phyloP scores from a whole-genome alignment of 371 early-diverging fungal species.

The Mortierella sp. region DNA sequence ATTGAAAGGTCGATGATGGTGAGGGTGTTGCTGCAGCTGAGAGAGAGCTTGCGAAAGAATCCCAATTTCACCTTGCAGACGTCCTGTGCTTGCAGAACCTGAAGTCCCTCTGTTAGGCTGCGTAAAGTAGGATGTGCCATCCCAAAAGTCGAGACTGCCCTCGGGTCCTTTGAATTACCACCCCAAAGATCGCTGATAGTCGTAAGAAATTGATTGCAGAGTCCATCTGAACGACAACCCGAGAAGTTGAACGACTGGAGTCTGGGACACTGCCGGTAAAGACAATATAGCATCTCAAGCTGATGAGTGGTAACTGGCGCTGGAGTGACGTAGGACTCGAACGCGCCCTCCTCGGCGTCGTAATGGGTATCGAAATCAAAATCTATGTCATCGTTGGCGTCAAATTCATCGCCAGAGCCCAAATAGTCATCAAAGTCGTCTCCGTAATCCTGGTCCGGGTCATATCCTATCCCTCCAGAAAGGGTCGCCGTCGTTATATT shows the following conservation, averaged over 20 bases:
- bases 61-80: neutral
- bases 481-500: too few relatives aligned
- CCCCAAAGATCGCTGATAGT: conserved; percentile 33
- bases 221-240: conserved; percentile 6
- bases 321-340: neutral
- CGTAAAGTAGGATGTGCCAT: neutral
- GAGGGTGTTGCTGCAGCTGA: too few relatives aligned
- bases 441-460: neutral
- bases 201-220: conserved; percentile 8
- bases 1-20: neutral
- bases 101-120: neutral
- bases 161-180: too few relatives aligned
- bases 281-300: conserved; percentile 5
- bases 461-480: too few relatives aligned
- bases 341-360: neutral
- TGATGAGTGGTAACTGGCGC: neutral
- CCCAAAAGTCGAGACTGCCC: too few relatives aligned
- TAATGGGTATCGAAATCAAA: neutral
- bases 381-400: neutral
- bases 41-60: too few relatives aligned
- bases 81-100: conserved; percentile 2
- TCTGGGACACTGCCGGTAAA: conserved; percentile 17
- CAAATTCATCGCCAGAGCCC: neutral
- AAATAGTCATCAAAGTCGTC: neutral
- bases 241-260: conserved; percentile 33